These are phyloP conservation scores for Patellifolia procumbens DNA, from an alignment of 179 eudicot species.

Conservation along the genomic window DNA sequence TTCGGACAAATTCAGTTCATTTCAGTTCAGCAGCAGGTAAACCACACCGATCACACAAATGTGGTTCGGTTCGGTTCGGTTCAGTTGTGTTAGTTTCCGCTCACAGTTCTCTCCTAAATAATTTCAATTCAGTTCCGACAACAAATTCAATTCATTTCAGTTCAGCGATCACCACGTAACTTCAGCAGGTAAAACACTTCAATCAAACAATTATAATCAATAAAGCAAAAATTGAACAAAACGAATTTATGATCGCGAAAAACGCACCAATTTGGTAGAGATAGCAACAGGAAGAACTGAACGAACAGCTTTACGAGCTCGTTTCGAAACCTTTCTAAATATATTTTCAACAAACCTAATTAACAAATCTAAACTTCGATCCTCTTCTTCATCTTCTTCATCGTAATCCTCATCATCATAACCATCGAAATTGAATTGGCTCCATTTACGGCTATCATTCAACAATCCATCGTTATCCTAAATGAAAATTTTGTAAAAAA, in stretches of 20 bases:
- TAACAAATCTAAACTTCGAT: conserved; percentile 84
- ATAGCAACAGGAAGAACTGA: conserved; percentile 76
- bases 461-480: conserved; percentile 41
- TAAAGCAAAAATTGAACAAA: neutral
- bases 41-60: too few species aligned
- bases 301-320: conserved; percentile 82
- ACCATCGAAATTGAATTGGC: conserved; percentile 35
- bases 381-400: conserved; percentile 70
- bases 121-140: too few species aligned
- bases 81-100: too few species aligned
- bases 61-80: too few species aligned
- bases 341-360: conserved; percentile 78
- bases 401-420: conserved; percentile 60
- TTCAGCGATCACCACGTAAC: too few species aligned
- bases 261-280: conserved; percentile 72
- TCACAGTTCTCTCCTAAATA: too few species aligned
- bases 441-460: conserved; percentile 46
- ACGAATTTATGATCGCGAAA: neutral
- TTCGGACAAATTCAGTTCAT: too few species aligned
- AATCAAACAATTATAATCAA: neutral
- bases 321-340: conserved; percentile 69
- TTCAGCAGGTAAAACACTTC: too few species aligned
- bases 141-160: neutral
- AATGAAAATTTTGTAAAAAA: neutral
- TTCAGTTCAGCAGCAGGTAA: too few species aligned